Evolutionary conservation across 768 basidiomycete species (phyloP), one percentile per base, ranked within the genome.

Genomic region (Lenzites betulinus): DNA sequence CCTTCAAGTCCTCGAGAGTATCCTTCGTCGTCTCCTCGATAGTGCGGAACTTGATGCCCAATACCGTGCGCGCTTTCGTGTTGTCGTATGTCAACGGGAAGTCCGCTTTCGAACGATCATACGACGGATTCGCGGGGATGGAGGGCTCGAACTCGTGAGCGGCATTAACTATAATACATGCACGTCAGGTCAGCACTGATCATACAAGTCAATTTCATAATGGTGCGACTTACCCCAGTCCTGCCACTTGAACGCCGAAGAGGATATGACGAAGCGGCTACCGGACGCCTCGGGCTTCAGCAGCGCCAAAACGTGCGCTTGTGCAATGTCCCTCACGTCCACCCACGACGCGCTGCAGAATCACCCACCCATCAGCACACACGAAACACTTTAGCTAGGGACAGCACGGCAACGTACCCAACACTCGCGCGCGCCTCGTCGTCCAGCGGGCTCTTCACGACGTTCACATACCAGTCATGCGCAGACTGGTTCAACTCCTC

Each of bases 261-360:
- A 73, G n/a, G 71, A 72, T 41, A 83, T 63, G 66, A 89, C 78
- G 66, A 89, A 79, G 35, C 89, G 75, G 56, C 89, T 76, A 1
- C 83, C 83, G 2, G 79, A 81, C 0, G 86, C 87, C 2, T 75
- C 78, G 26, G 78, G 74, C 51, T 76, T 79, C 54, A 78, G 76
- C 22, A 91, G 69, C 4, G 84, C 83, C 6, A 74, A 69, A 0
- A 77, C 76, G 65, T 89, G 87, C 0, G 81, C 84, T 16, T 74
- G 70, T 0, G 81, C 85, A 35, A 84, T 67, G 67, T 87, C 85
- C 7, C 84, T 78, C 7, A 85, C 84, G 51, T 86, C 82, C 28
- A 82, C 63, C 15, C 11, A 63, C 20, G 20, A 15, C 49, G 30
- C 39, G 2, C 64, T 54, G 41, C 20, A 16, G 33, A 4, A 25